Base-by-base conservation (phyloP, 371 early-diverging fungal species). In the Mucor indicus region DNA sequence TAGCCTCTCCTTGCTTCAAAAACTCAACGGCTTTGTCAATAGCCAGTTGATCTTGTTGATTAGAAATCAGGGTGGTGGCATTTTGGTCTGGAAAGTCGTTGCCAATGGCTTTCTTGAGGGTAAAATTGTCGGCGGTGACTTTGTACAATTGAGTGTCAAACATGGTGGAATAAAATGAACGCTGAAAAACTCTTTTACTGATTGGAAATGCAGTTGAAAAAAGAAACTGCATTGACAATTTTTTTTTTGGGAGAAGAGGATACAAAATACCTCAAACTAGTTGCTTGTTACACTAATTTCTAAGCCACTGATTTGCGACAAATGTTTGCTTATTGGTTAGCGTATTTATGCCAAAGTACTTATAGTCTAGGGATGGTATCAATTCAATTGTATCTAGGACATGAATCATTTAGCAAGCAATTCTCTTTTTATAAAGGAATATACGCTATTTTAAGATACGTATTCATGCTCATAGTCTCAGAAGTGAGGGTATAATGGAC, bases 1-100 rank as follows among this genome's bases (percentile, higher is more conserved):
- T 90, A 8, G 83, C 70, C 31, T 85, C 72, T 24, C 77, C 82
- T 20, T 50, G 43, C 20, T 45, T 44, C 13, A 85, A 50, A 21
- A 64, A 57, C 16, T 64, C 29, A 0, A 72, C 79, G 1, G 85
- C 85, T 29, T 71, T 48, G 16, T 72, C 50, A 38, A 83, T 61
- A 38, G 64, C 69, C 3, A 20, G 19, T 41, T 64, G 57, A 38
- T 67, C 72, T 0, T 44, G 21, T 4, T 39, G 22, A n/a, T 53
- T 38, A 11, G 50, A 41, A 31, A 76, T 60, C 17, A 56, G 21
- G 10, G 62, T 45, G 7, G 20, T 47, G 3, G 55, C 60, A 47
- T 60, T 50, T 30, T 50, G 55, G 16, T 60, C 55, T 8, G 60
- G 39, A 39, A 60, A 60, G 0, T 55, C 60, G 25, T 22, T 20